Base-by-base conservation (phyloP, 805 yeast genomes). In the Limtongia smithiae region DNA sequence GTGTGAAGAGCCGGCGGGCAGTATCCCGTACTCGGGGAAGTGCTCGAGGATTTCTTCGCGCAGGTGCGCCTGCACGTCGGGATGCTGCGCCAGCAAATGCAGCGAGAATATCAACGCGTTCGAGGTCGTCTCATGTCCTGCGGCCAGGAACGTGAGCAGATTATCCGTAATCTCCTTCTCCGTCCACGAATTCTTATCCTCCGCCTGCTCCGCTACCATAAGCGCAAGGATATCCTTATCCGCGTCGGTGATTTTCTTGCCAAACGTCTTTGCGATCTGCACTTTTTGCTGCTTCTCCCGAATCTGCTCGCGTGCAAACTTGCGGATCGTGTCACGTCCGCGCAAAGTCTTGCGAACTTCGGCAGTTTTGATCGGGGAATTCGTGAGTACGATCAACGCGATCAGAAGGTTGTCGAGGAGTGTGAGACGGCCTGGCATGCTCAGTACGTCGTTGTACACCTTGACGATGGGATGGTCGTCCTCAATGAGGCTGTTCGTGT, bases 91-190 rank as follows among this genome's bases (percentile, higher is more conserved):
- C 17, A 52, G 38, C 14, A 45, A 41, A 15, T 50, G 43, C 11
- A 49, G 18, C 11, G 54, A 51, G 17, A 45, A 34, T 11, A 44
- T 15, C 8, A 46, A 24, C 2, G 54, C 54, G n/a, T 33, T 28
- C 15, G 54, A 49, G 14, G 55, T 50, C 2, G 57, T 53, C 25
- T 53, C 57, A 27, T 53, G 57, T 20, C 57, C 57, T 11, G 57
- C 57, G 12, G 54, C 54, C n/a, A 53, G 45, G 27, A 53, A 52
- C 12, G 57, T 50, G 49, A 46, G 41, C 37, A 49, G 40, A 15
- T 53, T 49, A 31, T 50, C 40, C 15, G 30, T 24, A n/a, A 53
- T 46, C 24, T 53, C 54, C 20, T 28, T 27, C 9, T 37, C 43
- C 9, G 49, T 51, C 37, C 34, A 37, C 27, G 33, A 8, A 24